A percentile compares a stretch with the other conserved stretches of the same genome.
These are phyloP conservation scores for Drechslerella coelobrocha DNA, from an alignment of 2,329 filamentous ascomycete genomes.

Conservation along the genomic window DNA sequence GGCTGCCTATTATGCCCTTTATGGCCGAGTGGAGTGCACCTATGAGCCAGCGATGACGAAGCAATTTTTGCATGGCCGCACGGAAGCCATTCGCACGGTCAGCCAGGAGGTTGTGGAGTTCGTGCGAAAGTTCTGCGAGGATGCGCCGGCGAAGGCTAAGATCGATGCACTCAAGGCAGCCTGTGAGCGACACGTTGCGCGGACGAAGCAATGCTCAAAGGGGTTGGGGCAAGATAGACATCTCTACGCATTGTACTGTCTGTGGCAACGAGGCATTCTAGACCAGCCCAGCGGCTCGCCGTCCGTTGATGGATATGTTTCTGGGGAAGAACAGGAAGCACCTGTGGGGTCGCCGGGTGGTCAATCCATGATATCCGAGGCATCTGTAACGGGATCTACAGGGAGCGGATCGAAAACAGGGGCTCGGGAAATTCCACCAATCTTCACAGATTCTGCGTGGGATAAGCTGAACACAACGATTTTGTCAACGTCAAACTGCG, in stretches of 20 bases:
- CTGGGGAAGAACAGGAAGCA: slow-evolving; percentile 58
- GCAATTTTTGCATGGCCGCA: slow-evolving; percentile 87
- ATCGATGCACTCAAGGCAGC: slow-evolving; percentile 84
- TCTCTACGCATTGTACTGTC: slow-evolving; percentile 88
- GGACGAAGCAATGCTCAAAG: slow-evolving; percentile 84
- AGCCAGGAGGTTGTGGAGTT: slow-evolving; percentile 85
- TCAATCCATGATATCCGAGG: slow-evolving; percentile 63
- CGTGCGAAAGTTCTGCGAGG: slow-evolving; percentile 91
- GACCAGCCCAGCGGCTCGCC: slow-evolving; percentile 59
- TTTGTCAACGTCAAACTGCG: slow-evolving; percentile 96
- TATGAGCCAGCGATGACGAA: slow-evolving; percentile 99
- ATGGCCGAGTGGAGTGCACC: slow-evolving; percentile 89
- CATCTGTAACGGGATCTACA: slow-evolving; percentile 61
- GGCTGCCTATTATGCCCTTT: slow-evolving; percentile 95
- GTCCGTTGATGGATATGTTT: slow-evolving; percentile 60
- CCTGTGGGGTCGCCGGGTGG: slow-evolving; percentile 57
- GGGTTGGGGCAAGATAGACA: slow-evolving; percentile 91
- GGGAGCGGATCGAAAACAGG: slow-evolving; percentile 22
- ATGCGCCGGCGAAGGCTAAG: slow-evolving; percentile 81
- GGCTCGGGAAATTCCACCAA: slow-evolving; percentile 66
- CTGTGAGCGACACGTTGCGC: slow-evolving; percentile 79
- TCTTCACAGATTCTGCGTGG: slow-evolving; percentile 91
- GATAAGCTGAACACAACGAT: slow-evolving; percentile 95
- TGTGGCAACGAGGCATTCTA: slow-evolving; percentile 90
- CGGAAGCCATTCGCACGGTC: slow-evolving; percentile 88